Evolutionary conservation across 2,329 filamentous ascomycete species (phyloP).

Genomic region (Stachybotrys elegans): DNA sequence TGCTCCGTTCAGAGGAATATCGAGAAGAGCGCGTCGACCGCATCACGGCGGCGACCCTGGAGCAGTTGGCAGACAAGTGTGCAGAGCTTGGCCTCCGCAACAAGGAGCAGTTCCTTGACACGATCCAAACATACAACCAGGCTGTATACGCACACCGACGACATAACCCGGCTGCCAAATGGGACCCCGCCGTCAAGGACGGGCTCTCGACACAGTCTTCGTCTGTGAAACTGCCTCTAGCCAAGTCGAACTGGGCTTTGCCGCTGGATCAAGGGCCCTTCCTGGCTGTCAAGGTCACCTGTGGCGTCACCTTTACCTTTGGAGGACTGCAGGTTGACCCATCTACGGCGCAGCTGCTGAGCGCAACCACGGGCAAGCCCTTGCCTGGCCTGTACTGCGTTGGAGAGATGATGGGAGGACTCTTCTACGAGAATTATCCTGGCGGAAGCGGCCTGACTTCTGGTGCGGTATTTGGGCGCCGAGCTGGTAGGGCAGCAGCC

Average conservation of each 20-base stretch:
- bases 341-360: slow-evolving; percentile 33
- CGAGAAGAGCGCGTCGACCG: slow-evolving; percentile 50
- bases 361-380: not conserved
- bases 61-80: slow-evolving; percentile 50
- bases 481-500: slow-evolving; percentile 33
- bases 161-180: slow-evolving; percentile 40
- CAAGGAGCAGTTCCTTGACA: slow-evolving; percentile 41
- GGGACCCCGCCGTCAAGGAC: slow-evolving; percentile 58
- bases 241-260: slow-evolving; percentile 64
- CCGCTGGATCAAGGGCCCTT: slow-evolving; percentile 53
- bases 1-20: slow-evolving; percentile 59
- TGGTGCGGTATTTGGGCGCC: slow-evolving; percentile 46
- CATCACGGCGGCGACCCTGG: slow-evolving; percentile 43
- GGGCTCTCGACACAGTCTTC: slow-evolving; percentile 55
- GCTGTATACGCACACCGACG: slow-evolving; percentile 43
- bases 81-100: slow-evolving; percentile 39
- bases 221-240: slow-evolving; percentile 33
- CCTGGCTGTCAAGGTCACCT: slow-evolving; percentile 58
- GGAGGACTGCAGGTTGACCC: slow-evolving; percentile 55
- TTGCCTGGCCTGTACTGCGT: not conserved
- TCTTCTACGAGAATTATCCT: slow-evolving; percentile 61
- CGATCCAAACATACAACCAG: slow-evolving; percentile 51
- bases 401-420: slow-evolving; percentile 48
- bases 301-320: slow-evolving; percentile 66
- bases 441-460: slow-evolving; percentile 58